These are phyloP conservation scores for Fusarium sterilihyphosum DNA, from an alignment of 2,329 filamentous ascomycete genomes.

Conservation along the genomic window DNA sequence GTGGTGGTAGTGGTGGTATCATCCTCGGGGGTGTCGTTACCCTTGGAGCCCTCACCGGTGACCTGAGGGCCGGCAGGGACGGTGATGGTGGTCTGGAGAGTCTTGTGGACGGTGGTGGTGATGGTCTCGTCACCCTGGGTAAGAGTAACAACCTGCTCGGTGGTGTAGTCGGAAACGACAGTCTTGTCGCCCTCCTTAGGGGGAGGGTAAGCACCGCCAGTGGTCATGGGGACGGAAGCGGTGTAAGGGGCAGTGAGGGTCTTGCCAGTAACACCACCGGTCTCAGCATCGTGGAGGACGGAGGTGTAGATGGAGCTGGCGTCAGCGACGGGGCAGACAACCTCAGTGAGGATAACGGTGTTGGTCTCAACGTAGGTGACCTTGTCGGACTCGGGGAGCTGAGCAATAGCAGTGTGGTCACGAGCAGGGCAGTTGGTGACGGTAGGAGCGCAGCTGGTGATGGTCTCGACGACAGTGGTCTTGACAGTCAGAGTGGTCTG, in stretches of 20 bases:
- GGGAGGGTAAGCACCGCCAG: conserved; percentile 50
- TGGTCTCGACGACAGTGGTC: conserved; percentile 64
- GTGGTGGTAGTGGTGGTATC: conserved; percentile 52
- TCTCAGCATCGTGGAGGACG: conserved; percentile 49
- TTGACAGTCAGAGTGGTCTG: conserved; percentile 60
- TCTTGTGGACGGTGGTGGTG: conserved; percentile 57
- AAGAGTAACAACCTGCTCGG: conserved; percentile 48
- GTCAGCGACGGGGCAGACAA: conserved; percentile 58
- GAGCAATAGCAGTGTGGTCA: conserved; percentile 46
- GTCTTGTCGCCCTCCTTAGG: conserved; percentile 30
- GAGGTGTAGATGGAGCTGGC: conserved; percentile 54
- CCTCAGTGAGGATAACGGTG: conserved; percentile 52
- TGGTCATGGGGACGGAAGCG: conserved; percentile 40
- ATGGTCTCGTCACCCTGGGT: conserved; percentile 51
- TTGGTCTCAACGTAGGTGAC: conserved; percentile 50
- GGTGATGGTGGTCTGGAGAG: conserved; percentile 52
- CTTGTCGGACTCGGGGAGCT: conserved; percentile 50
- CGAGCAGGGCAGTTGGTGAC: conserved; percentile 65
- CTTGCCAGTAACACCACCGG: conserved; percentile 50
- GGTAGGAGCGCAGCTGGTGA: conserved; percentile 66
- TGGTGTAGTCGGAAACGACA: conserved; percentile 44
- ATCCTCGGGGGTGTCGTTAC: conserved; percentile 37
- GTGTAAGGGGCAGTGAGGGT: conserved; percentile 39
- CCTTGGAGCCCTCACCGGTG: conserved; percentile 32
- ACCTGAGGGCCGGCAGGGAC: conserved; percentile 36